Evolutionary conservation across 129 eudicot species (phyloP).

Genomic region (Arctium lappa): DNA sequence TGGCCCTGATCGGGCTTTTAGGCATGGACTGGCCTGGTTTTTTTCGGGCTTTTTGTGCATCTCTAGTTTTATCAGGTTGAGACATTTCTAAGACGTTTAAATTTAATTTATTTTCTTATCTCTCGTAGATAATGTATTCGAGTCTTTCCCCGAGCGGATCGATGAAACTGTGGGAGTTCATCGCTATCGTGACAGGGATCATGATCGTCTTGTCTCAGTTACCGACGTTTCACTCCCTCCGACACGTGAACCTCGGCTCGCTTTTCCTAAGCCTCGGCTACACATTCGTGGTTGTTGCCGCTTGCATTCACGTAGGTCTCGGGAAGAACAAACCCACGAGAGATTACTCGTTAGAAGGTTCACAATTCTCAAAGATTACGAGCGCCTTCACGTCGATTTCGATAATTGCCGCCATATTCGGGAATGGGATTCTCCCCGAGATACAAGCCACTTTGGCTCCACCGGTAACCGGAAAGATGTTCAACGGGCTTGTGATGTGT

Average conservation of each 20-base stretch:
- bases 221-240: conserved; percentile 71
- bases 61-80: too few relatives aligned
- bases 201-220: conserved; percentile 67
- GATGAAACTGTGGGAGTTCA: conserved; percentile 60
- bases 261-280: conserved; percentile 60
- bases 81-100: neutral
- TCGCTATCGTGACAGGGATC: conserved; percentile 63
- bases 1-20: neutral
- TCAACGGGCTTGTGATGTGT: conserved; percentile 67
- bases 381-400: conserved; percentile 72
- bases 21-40: neutral
- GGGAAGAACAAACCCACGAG: conserved; percentile 51
- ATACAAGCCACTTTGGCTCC: conserved; percentile 84
- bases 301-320: conserved; percentile 57
- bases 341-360: conserved; percentile 51
- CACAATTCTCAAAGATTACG: conserved; percentile 37
- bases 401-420: conserved; percentile 71
- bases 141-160: conserved; percentile 50
- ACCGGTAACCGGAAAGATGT: conserved; percentile 75
- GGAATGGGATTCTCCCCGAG: conserved; percentile 81
- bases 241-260: conserved; percentile 64
- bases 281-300: conserved; percentile 48
- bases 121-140: conserved; percentile 52
- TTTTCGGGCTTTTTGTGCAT: neutral
- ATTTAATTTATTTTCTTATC: neutral